Conservation (phyloP, 805 yeast genomes). For the Naumovozyma castellii region DNA sequence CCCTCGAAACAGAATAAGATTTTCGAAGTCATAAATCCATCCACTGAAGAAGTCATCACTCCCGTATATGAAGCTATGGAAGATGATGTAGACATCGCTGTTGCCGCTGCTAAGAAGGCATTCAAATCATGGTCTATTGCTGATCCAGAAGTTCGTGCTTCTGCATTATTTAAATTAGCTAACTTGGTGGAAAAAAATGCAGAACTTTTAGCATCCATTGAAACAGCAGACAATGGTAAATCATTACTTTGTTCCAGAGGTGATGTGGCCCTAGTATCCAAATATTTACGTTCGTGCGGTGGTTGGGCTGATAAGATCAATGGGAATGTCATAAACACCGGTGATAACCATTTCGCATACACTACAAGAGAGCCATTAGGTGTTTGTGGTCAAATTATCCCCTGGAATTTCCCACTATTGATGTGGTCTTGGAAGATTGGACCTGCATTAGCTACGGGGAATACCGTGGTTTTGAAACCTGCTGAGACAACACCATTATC, state of each 20-base stretch:
- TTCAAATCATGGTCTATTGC: constrained; percentile 68
- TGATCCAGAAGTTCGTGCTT: constrained; percentile 62
- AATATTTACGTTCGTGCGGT: constrained; percentile 72
- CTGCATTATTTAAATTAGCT: constrained; percentile 59
- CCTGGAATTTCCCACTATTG: constrained; percentile 93
- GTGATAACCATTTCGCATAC: constrained; percentile 61
- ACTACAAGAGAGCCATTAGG: constrained; percentile 87
- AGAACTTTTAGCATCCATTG: constrained; percentile 69
- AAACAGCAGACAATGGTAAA: constrained; percentile 85
- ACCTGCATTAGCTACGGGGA: constrained; percentile 87
- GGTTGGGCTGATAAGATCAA: constrained; percentile 86
- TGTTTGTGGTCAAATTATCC: constrained; percentile 91
- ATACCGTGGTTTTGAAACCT: constrained; percentile 77
- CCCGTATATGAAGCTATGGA: constrained; percentile 65
- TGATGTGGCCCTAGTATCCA: constrained; percentile 62
- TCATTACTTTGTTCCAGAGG: constrained; percentile 60
- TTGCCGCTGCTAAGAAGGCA: constrained; percentile 73
- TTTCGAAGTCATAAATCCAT: constrained; percentile 55
- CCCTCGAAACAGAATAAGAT: constrained; percentile 49
- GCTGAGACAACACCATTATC: constrained; percentile 91
- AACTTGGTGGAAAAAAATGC: constrained; percentile 64
- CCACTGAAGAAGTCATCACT: constrained; percentile 64
- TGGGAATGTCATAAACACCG: constrained; percentile 71
- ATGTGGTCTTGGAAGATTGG: constrained; percentile 95
- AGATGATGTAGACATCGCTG: constrained; percentile 79